Conservation (phyloP, 73 alveolate species). For the Blepharisma stoltei region DNA sequence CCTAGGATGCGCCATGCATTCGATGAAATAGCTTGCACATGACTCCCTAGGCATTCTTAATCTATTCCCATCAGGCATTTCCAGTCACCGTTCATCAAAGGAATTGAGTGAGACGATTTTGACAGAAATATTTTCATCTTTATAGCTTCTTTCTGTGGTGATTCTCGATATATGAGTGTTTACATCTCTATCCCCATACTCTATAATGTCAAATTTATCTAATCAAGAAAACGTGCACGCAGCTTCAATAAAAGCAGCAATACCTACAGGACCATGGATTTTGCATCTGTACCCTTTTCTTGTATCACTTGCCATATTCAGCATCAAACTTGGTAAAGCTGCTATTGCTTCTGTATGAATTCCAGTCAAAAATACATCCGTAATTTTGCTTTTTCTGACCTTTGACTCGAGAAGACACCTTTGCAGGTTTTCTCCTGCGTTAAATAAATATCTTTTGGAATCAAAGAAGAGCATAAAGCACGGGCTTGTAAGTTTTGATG, state of each 20-base stretch:
- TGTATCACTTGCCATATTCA: neutral
- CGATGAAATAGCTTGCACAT: constrained; percentile 1
- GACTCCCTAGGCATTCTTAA: neutral
- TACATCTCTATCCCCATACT: neutral
- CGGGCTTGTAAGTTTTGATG: neutral
- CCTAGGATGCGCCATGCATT: neutral
- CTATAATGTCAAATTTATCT: neutral
- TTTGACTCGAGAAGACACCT: neutral
- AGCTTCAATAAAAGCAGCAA: neutral
- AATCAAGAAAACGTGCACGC: neutral
- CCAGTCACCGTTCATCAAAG: neutral
- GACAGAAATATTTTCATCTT: neutral
- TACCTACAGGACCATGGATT: constrained; percentile 26
- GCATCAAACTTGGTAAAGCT: constrained; percentile 23
- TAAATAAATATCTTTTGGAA: constrained; percentile 21
- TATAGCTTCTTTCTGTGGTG: neutral
- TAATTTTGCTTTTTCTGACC: neutral
- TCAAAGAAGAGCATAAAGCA: constrained; percentile 26
- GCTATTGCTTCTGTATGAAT: neutral
- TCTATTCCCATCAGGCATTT: neutral
- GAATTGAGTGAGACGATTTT: neutral
- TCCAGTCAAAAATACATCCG: constrained; percentile 9
- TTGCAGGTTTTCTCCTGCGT: constrained; percentile 12
- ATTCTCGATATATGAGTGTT: neutral
- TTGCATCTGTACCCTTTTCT: neutral